Evolutionary conservation across 257 asterid genomes (phyloP), one percentile per base, ranked within the genome.

Genomic region (Solanum pennellii): DNA sequence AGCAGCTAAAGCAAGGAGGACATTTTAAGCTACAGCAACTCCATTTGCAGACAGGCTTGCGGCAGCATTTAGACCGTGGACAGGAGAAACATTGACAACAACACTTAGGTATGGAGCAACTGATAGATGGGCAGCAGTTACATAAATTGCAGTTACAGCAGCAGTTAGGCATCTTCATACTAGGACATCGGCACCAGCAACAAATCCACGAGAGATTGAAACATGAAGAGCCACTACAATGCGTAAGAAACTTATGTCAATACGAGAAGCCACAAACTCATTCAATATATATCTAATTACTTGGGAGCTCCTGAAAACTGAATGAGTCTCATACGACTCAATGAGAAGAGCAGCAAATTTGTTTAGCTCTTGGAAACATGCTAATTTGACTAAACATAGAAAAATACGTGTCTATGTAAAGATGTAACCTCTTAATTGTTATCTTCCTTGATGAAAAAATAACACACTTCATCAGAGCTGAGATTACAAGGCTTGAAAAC

Each of bases 191-290:
- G 75, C 89, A 77, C 37, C 90, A 86, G 85, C 96, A 92, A 86
- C 95, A 91, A 42, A 83, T 86, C 92, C 96, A 92, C 3, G 98
- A 93, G 21, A 93, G 39, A 69, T 77, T 91, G 90, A 92, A 90
- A 88, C 94, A 93, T 6, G 95, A 91, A 15, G 86, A n/a, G 85
- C 94, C 93, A 59, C 98, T 93, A 94, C 91, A 83, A 75, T 21
- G 35, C 82, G 47, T 71, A 37, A 27, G 83, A 73, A 49, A 82
- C 18, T 3, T 49, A 0, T 49, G 85, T 82, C 21, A 82, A 31
- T 18, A 31, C 45, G 12, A 82, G 69, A 49, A 49, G 69, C 12
- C 12, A 82, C 31, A 29, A 60, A 59, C 66, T 59, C 66, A 59
- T 59, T 59, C 66, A 59, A 56, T 20, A 20, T 20, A 59, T 20